These are phyloP conservation scores for Cyberlindnera americana DNA, from an alignment of 805 yeast species.

Conservation along the genomic window DNA sequence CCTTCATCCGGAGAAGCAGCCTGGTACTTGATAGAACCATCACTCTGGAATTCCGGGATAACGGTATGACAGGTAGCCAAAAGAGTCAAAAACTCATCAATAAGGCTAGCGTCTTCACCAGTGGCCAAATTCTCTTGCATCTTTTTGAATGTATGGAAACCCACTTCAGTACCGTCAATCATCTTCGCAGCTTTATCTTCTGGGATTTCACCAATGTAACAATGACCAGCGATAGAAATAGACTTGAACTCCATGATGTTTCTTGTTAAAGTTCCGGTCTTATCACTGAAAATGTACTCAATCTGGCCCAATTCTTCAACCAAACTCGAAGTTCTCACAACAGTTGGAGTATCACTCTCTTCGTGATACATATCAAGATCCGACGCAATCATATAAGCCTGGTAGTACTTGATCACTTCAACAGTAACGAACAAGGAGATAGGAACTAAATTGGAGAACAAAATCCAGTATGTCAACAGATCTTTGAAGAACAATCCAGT, in stretches of 20 bases:
- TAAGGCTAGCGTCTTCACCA: constrained; percentile 42
- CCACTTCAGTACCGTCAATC: constrained; percentile 78
- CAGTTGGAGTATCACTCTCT: constrained; percentile 88
- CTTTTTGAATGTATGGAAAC: constrained; percentile 68
- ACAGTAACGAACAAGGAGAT: constrained; percentile 95
- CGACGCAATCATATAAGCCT: constrained; percentile 88
- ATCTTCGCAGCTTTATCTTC: constrained; percentile 77
- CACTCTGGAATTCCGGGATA: constrained; percentile 76
- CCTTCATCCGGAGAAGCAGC: constrained; percentile 99
- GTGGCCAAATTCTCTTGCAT: constrained; percentile 48
- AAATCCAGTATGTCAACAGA: constrained; percentile 90
- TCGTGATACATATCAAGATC: constrained; percentile 92
- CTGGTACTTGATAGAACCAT: constrained; percentile 79
- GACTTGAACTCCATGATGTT: constrained; percentile 96
- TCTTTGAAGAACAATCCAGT: constrained; percentile 78
- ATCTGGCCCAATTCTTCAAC: constrained; percentile 98
- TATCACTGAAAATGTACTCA: constrained; percentile 93
- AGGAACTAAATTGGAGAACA: constrained; percentile 96
- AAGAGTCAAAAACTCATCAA: constrained; percentile 76
- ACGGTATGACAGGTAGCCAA: constrained; percentile 96
- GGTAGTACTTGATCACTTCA: constrained; percentile 92
- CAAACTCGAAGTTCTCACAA: constrained; percentile 89
- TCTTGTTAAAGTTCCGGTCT: constrained; percentile 94
- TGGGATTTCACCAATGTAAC: constrained; percentile 85
- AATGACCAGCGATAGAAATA: constrained; percentile 87